Conservation (phyloP, 2,329 filamentous ascomycete species). For the Didymella sp. region DNA sequence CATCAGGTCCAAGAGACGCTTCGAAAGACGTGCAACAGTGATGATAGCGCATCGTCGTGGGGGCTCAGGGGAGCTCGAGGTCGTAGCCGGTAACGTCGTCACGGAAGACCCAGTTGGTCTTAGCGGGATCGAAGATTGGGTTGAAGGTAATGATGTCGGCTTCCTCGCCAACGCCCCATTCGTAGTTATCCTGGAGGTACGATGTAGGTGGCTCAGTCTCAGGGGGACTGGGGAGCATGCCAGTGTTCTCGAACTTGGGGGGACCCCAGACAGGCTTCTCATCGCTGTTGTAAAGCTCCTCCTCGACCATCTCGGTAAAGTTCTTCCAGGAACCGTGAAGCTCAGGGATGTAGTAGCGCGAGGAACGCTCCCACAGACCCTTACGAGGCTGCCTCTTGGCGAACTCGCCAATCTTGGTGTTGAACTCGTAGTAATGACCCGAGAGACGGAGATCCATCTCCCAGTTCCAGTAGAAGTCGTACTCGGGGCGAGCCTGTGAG, state of each 20-base stretch:
- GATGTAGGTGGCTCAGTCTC: conserved; percentile 68
- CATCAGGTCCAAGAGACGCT: conserved; percentile 75
- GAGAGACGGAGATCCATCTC: conserved; percentile 85
- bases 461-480: conserved; percentile 78
- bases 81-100: conserved; percentile 73
- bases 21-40: conserved; percentile 76
- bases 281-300: conserved; percentile 59
- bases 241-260: conserved; percentile 54
- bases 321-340: conserved; percentile 71
- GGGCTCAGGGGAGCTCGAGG: conserved; percentile 60
- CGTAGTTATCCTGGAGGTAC: conserved; percentile 69
- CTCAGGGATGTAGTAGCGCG: conserved; percentile 75
- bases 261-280: conserved; percentile 70
- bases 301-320: conserved; percentile 70
- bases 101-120: conserved; percentile 75
- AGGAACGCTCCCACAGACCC: conserved; percentile 75
- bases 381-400: conserved; percentile 72
- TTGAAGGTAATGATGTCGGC: conserved; percentile 77
- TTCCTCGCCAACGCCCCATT: conserved; percentile 79
- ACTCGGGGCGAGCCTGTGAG: conserved; percentile 58
- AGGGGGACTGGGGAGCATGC: conserved; percentile 65
- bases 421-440: conserved; percentile 83
- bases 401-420: conserved; percentile 70
- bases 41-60: conserved; percentile 79
- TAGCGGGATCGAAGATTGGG: conserved; percentile 78